A percentile compares a stretch with the other conserved stretches of the same genome.
Conservation (phyloP, 1,139 yeast genomes). For the Hemisphaericaspora lyxosophila region DNA sequence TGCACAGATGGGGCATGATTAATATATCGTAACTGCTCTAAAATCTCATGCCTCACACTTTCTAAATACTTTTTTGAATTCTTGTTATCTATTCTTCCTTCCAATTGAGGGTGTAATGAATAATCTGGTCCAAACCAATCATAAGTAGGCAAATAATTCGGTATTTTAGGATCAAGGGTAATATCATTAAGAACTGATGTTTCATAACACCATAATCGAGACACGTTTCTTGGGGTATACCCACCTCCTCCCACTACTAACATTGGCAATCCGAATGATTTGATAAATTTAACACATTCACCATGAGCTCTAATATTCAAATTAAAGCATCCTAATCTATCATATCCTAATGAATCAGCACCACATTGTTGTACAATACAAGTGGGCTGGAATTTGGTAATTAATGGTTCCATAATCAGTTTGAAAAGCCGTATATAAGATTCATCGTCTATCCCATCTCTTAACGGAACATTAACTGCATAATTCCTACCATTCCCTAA, state of each 20-base stretch:
- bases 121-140: slow-evolving; percentile 92
- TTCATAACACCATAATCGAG: slow-evolving; percentile 93
- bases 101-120: slow-evolving; percentile 84
- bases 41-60: slow-evolving; percentile 67
- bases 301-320: slow-evolving; percentile 91
- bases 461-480: slow-evolving; percentile 86
- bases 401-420: slow-evolving; percentile 83
- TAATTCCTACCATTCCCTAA: slow-evolving; percentile 84
- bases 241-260: slow-evolving; percentile 97
- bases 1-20: slow-evolving; percentile 95
- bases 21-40: slow-evolving; percentile 79
- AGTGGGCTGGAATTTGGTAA: slow-evolving; percentile 81
- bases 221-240: slow-evolving; percentile 92
- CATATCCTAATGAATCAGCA: slow-evolving; percentile 93
- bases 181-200: slow-evolving; percentile 85
- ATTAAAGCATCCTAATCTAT: slow-evolving; percentile 90
- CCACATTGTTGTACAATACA: slow-evolving; percentile 96
- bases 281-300: slow-evolving; percentile 85
- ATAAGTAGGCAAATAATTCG: slow-evolving; percentile 76
- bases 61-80: slow-evolving; percentile 84
- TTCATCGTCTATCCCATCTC: slow-evolving; percentile 95
- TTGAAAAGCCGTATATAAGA: slow-evolving; percentile 76
- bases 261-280: slow-evolving; percentile 84
- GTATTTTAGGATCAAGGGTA: slow-evolving; percentile 71
- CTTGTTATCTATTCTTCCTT: slow-evolving; percentile 85